phyloP scores from a whole-genome alignment of 2,329 filamentous ascomycete genomes.

The Fusarium circinatum region DNA sequence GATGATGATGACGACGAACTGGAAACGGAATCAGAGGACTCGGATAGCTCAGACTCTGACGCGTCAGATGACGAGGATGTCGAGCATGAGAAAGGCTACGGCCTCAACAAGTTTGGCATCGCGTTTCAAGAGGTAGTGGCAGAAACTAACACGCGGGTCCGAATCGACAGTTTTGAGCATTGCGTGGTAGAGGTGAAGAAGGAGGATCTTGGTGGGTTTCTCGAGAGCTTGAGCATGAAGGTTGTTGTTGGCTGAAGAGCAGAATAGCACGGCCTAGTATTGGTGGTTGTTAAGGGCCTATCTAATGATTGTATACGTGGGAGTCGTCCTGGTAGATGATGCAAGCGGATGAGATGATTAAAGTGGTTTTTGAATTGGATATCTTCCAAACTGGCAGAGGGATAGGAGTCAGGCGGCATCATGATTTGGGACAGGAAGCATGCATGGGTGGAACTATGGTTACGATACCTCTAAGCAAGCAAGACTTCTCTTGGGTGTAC shows the following conservation, averaged over 20 bases:
- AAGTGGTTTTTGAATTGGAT: constrained; percentile 13
- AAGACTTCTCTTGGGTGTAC: constrained; percentile 14
- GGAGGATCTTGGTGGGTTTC: constrained; percentile 89
- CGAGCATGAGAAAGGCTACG: constrained; percentile 71
- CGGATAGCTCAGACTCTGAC: constrained; percentile 54
- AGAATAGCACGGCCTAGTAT: background rate
- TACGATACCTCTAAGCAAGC: constrained; percentile 33
- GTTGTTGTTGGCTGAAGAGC: constrained; percentile 72
- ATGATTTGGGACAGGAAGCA: constrained; percentile 32
- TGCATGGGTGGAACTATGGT: constrained; percentile 31
- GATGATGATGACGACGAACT: constrained; percentile 60
- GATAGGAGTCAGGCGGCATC: constrained; percentile 32
- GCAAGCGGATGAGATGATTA: constrained; percentile 9
- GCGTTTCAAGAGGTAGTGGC: constrained; percentile 95
- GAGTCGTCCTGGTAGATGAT: constrained; percentile 15
- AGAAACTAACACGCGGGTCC: constrained; percentile 87
- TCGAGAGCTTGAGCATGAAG: constrained; percentile 93
- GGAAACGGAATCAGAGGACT: constrained; percentile 57
- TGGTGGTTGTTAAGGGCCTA: background rate
- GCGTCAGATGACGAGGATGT: constrained; percentile 64
- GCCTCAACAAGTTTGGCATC: constrained; percentile 89
- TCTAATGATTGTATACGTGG: constrained; percentile 14
- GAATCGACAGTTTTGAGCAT: constrained; percentile 97
- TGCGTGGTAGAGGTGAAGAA: constrained; percentile 98
- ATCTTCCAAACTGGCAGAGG: constrained; percentile 7